A percentile compares a stretch with the other conserved stretches of the same genome.
Evolutionary conservation across 768 basidiomycete species (phyloP).

Genomic region (Hortiboletus flavorubellus): DNA sequence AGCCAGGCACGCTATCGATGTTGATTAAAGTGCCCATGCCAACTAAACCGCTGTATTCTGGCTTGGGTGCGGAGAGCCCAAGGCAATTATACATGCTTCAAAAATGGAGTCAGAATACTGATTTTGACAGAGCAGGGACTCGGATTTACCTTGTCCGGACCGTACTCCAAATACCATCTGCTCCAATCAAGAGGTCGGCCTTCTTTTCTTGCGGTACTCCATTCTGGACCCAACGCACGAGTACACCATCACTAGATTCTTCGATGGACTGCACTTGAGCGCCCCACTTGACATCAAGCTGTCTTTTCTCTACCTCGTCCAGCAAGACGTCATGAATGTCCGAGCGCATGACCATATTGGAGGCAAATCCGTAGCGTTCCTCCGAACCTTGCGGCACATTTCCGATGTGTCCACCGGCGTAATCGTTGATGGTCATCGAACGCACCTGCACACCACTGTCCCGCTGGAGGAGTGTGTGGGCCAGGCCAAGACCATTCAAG

Average conservation of each 20-base stretch:
- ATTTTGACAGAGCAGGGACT: neutral
- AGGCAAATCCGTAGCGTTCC: constrained; percentile 27
- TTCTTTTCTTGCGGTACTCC: constrained; percentile 20
- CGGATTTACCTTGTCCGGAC: constrained; percentile 22
- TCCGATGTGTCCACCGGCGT: constrained; percentile 20
- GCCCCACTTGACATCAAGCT: constrained; percentile 21
- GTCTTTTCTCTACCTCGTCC: constrained; percentile 22
- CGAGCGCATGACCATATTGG: constrained; percentile 26
- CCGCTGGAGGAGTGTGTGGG: constrained; percentile 20
- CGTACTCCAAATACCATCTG: constrained; percentile 32
- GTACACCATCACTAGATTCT: constrained; percentile 22
- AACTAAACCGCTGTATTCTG: constrained; percentile 30
- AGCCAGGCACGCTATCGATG: constrained; percentile 19
- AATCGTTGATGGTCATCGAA: constrained; percentile 21
- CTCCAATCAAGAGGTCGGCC: constrained; percentile 31
- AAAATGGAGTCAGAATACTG: neutral
- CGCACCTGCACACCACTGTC: constrained; percentile 19
- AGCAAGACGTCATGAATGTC: constrained; percentile 32
- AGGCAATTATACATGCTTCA: constrained; percentile 24
- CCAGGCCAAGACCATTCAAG: constrained; percentile 26
- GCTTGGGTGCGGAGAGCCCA: constrained; percentile 16
- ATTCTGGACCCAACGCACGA: constrained; percentile 26
- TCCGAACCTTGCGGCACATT: constrained; percentile 25
- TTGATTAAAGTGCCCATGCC: constrained; percentile 20
- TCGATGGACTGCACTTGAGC: constrained; percentile 23